phyloP scores from a whole-genome alignment of 2,329 filamentous ascomycete genomes.

The Colletotrichum musae region DNA sequence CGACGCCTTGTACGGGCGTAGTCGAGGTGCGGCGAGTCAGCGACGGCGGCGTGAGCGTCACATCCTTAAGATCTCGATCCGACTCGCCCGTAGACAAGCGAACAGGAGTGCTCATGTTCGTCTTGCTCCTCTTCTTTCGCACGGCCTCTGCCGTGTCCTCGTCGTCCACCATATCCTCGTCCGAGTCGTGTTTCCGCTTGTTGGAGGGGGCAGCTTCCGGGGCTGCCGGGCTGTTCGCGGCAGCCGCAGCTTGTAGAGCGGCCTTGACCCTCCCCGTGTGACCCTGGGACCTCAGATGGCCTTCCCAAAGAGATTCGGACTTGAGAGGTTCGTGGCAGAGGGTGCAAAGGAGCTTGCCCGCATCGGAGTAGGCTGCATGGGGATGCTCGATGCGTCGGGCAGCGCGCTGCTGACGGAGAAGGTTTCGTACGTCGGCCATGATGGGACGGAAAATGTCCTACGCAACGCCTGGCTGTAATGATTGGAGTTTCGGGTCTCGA shows the following conservation, averaged over 20 bases:
- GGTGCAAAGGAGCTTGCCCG: conserved; percentile 77
- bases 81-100: conserved; percentile 39
- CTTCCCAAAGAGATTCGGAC: conserved; percentile 77
- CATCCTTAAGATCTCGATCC: conserved; percentile 43
- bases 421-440: conserved; percentile 86
- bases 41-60: conserved; percentile 56
- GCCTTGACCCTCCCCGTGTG: conserved; percentile 51
- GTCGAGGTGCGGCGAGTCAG: conserved; percentile 64
- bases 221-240: conserved; percentile 31
- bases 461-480: not conserved
- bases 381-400: conserved; percentile 81
- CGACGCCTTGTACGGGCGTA: conserved; percentile 69
- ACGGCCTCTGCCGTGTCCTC: conserved; percentile 52
- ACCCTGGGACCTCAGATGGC: conserved; percentile 66
- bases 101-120: conserved; percentile 49
- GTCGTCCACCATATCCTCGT: conserved; percentile 49
- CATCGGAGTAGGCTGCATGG: conserved; percentile 76
- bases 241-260: conserved; percentile 9
- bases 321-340: conserved; percentile 76
- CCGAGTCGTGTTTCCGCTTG: conserved; percentile 48
- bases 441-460: conserved; percentile 24
- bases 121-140: conserved; percentile 63
- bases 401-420: conserved; percentile 83
- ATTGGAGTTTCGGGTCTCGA: too few species aligned
- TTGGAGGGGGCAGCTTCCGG: conserved; percentile 39